Evolutionary conservation across 148 eudicot species (phyloP).

Genomic region (Euryodendron excelsum): DNA sequence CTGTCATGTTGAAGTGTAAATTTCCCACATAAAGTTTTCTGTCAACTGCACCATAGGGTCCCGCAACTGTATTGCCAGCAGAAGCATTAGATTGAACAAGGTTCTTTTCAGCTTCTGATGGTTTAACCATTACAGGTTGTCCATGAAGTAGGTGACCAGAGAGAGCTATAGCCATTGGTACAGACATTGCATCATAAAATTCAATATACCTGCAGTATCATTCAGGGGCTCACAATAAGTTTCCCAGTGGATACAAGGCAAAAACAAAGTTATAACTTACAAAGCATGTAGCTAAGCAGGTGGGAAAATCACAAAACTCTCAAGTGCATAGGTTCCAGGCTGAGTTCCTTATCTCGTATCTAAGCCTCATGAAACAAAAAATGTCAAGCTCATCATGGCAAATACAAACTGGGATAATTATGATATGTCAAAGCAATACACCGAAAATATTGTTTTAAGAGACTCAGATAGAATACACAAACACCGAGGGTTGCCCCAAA

Average conservation of each 20-base stretch:
- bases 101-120: constrained; percentile 98
- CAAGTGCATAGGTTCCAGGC: constrained; percentile 33
- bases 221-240: constrained; percentile 15
- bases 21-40: constrained; percentile 97
- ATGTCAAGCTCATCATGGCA: constrained; percentile 15
- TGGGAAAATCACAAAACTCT: constrained; percentile 27
- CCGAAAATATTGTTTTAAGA: too few relatives aligned
- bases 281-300: constrained; percentile 32
- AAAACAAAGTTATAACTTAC: constrained; percentile 32
- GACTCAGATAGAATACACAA: not conserved
- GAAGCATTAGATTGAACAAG: constrained; percentile 90
- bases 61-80: constrained; percentile 58
- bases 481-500: not conserved
- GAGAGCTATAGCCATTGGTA: constrained; percentile 96
- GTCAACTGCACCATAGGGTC: constrained; percentile 93
- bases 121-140: constrained; percentile 99
- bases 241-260: constrained; percentile 10
- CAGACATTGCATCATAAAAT: constrained; percentile 90
- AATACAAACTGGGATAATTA: not conserved
- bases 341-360: constrained; percentile 42
- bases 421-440: not conserved
- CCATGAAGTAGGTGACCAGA: constrained; percentile 89
- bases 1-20: constrained; percentile 96
- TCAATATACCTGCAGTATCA: constrained; percentile 81
- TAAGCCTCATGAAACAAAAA: constrained; percentile 33